Conservation (phyloP, 306 rosid species). For the Urtica urens region DNA sequence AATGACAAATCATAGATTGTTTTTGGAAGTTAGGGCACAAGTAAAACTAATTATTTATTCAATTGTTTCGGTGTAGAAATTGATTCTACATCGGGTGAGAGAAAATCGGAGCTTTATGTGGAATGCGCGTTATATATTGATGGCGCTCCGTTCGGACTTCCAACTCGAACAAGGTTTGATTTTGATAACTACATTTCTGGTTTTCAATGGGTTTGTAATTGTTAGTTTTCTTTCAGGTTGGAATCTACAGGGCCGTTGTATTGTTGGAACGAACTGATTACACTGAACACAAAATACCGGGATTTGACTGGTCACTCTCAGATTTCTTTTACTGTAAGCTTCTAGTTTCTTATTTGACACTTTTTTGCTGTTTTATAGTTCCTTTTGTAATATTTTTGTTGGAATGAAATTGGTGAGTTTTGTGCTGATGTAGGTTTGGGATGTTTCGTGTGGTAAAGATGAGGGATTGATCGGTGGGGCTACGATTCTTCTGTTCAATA, state of each 20-base stretch:
- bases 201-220: background rate
- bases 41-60: too few species aligned
- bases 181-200: background rate
- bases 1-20: too few species aligned
- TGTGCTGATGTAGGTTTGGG: conserved; percentile 65
- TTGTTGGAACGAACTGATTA: conserved; percentile 80
- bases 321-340: conserved; percentile 71
- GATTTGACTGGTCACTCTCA: conserved; percentile 92
- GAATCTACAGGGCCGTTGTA: conserved; percentile 68
- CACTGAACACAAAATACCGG: conserved; percentile 75
- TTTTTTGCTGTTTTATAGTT: background rate
- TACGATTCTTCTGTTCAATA: conserved; percentile 79
- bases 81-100: conserved; percentile 45
- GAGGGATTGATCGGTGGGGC: conserved; percentile 96
- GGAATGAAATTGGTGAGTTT: conserved; percentile 2
- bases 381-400: background rate
- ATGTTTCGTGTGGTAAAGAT: conserved; percentile 73
- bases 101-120: conserved; percentile 62
- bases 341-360: conserved; percentile 14
- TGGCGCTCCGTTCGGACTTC: conserved; percentile 91
- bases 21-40: too few species aligned
- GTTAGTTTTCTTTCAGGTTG: conserved; percentile 44
- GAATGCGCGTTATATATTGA: conserved; percentile 81
- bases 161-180: conserved; percentile 78
- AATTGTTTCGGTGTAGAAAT: conserved; percentile 27